phyloP scores from a whole-genome alignment of 257 asterid species.

The Petunia secreta region DNA sequence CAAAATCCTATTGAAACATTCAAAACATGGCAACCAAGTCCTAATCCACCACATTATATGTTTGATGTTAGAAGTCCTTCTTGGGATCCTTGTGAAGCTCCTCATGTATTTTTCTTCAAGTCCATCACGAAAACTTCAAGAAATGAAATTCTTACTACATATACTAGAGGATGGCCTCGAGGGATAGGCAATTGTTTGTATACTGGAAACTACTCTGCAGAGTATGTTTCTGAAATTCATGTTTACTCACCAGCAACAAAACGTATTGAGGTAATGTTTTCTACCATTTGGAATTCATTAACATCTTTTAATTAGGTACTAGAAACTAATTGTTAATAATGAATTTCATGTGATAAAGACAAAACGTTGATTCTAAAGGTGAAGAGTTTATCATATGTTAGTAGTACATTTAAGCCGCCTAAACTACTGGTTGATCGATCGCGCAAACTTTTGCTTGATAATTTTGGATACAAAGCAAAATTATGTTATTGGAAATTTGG shows the following conservation, averaged over 20 bases:
- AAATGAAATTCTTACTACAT: conserved; percentile 35
- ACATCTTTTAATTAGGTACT: no score
- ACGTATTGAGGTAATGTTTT: conserved; percentile 29
- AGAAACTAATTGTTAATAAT: no score
- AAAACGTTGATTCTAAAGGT: background rate
- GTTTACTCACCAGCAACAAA: conserved; percentile 28
- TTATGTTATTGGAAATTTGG: background rate
- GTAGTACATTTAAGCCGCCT: background rate
- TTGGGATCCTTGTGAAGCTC: conserved; percentile 49
- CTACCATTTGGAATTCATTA: background rate
- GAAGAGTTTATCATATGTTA: background rate
- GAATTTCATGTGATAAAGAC: background rate
- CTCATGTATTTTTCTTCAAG: conserved; percentile 51
- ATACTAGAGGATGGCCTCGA: conserved; percentile 40
- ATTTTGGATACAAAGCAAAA: background rate
- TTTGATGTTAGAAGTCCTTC: conserved; percentile 48
- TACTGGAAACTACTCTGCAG: conserved; percentile 29
- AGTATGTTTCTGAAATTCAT: conserved; percentile 24
- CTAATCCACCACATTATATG: conserved; percentile 38
- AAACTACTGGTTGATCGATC: background rate
- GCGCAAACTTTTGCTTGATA: background rate
- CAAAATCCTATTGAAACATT: conserved; percentile 59
- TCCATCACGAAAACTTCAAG: background rate
- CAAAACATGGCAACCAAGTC: conserved; percentile 35
- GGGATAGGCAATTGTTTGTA: conserved; percentile 33